A percentile compares a stretch with the other conserved stretches of the same genome.
Evolutionary conservation across 148 eudicot genomes (phyloP).

Genomic region (Chenopodium quinoa): DNA sequence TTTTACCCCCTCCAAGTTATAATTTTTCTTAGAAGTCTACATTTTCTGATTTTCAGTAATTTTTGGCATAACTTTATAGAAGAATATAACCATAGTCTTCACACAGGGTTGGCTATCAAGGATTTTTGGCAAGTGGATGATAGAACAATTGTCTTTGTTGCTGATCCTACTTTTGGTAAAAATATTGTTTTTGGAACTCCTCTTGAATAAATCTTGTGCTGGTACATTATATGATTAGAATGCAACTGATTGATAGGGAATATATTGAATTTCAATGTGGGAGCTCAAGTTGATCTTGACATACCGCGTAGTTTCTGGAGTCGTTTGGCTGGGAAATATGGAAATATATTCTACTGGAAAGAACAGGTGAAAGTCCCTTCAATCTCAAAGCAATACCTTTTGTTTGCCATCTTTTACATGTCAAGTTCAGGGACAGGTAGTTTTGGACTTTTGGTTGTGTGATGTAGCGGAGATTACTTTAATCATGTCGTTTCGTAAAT

Average conservation of each 20-base stretch:
- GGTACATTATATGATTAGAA: background rate
- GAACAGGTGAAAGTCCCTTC: slow-evolving; percentile 54
- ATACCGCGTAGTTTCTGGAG: slow-evolving; percentile 95
- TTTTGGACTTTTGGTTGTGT: background rate
- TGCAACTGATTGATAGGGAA: slow-evolving; percentile 53
- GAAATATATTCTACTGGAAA: slow-evolving; percentile 95
- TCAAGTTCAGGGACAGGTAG: background rate
- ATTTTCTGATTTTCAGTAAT: background rate
- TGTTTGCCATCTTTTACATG: background rate
- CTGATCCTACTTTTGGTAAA: slow-evolving; percentile 93
- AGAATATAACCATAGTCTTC: slow-evolving; percentile 2
- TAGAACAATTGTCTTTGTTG: slow-evolving; percentile 87
- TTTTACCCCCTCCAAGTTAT: background rate
- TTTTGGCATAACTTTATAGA: background rate
- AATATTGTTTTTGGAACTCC: background rate
- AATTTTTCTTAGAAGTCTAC: background rate
- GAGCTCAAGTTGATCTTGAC: slow-evolving; percentile 71
- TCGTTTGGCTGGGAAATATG: slow-evolving; percentile 89
- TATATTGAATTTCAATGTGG: slow-evolving; percentile 87
- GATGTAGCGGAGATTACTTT: background rate
- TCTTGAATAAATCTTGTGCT: background rate
- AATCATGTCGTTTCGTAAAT: background rate
- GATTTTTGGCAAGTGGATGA: slow-evolving; percentile 96
- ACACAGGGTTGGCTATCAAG: slow-evolving; percentile 81
- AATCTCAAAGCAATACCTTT: background rate